A percentile compares a stretch with the other conserved stretches of the same genome.
phyloP scores from a whole-genome alignment of 2,329 filamentous ascomycete genomes.

The Pyrenophora graminea region DNA sequence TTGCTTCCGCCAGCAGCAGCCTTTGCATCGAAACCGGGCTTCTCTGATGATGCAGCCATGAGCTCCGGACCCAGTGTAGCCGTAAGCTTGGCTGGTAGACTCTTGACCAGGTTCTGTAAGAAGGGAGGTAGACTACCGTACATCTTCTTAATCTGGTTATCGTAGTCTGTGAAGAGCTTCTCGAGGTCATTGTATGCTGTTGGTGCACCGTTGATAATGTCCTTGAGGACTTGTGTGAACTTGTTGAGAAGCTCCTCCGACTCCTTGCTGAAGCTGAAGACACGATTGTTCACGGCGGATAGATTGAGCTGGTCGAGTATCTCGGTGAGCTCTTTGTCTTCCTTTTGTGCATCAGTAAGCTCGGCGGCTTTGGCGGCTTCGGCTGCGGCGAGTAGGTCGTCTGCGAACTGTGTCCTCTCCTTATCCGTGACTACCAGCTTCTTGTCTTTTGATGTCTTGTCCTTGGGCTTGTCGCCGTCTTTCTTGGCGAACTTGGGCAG shows the following conservation, averaged over 20 bases:
- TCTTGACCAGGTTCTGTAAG: slow-evolving; percentile 83
- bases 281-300: slow-evolving; percentile 80
- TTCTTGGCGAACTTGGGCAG: slow-evolving; percentile 41
- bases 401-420: slow-evolving; percentile 42
- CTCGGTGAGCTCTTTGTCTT: slow-evolving; percentile 73
- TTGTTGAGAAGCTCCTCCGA: slow-evolving; percentile 78
- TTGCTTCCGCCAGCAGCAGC: slow-evolving; percentile 25
- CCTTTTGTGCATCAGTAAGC: slow-evolving; percentile 53
- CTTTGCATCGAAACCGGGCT: slow-evolving; percentile 55
- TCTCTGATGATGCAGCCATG: slow-evolving; percentile 76
- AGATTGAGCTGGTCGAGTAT: slow-evolving; percentile 86
- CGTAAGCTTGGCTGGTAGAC: slow-evolving; percentile 80
- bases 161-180: slow-evolving; percentile 65
- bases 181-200: slow-evolving; percentile 92
- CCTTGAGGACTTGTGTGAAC: slow-evolving; percentile 90
- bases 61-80: slow-evolving; percentile 78
- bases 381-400: slow-evolving; percentile 41
- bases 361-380: slow-evolving; percentile 39
- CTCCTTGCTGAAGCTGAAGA: slow-evolving; percentile 81
- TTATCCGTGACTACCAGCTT: slow-evolving; percentile 43
- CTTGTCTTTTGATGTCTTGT: slow-evolving; percentile 28
- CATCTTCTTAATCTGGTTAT: slow-evolving; percentile 65
- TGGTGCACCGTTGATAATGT: slow-evolving; percentile 88
- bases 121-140: slow-evolving; percentile 73
- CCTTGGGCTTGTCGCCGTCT: slow-evolving; percentile 41